A percentile compares a stretch with the other conserved stretches of the same genome.
Conservation (phyloP, 1,284 basidiomycete species). For the Cutaneotrichosporon daszewskae region DNA sequence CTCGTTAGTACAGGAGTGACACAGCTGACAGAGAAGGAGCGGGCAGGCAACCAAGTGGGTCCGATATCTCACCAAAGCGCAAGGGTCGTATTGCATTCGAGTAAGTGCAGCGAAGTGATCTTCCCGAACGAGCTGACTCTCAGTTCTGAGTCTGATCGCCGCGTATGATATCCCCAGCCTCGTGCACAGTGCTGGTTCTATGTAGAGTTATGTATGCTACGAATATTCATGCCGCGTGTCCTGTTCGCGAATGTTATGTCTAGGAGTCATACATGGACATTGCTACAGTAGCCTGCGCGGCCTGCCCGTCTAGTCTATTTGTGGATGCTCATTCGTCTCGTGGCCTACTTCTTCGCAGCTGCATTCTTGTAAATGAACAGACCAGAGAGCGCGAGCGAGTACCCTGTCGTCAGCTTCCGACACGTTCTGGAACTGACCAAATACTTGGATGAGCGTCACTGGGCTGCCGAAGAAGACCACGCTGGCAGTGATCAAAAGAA, state of each 20-base stretch:
- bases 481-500: slow-evolving; percentile 77
- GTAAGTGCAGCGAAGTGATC: slow-evolving; percentile 19
- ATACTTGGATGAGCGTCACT: slow-evolving; percentile 76
- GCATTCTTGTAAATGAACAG: slow-evolving; percentile 39
- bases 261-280: too few relatives aligned
- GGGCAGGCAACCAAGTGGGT: slow-evolving; percentile 66
- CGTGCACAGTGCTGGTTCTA: background rate
- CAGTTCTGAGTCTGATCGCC: background rate
- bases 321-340: too few relatives aligned
- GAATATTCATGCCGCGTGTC: too few relatives aligned
- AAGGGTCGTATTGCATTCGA: slow-evolving; percentile 43
- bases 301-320: too few relatives aligned
- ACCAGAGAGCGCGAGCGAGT: slow-evolving; percentile 32
- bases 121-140: background rate
- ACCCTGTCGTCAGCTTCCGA: slow-evolving; percentile 16
- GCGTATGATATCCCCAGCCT: background rate
- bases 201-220: slow-evolving; percentile 1
- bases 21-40: too few relatives aligned
- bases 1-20: slow-evolving; percentile 9
- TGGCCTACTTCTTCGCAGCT: slow-evolving; percentile 16
- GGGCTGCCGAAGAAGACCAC: slow-evolving; percentile 73
- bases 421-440: too few relatives aligned
- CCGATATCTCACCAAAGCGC: slow-evolving; percentile 40
- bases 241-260: too few relatives aligned
- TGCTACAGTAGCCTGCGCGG: too few relatives aligned